Conservation (phyloP, 495 filamentous ascomycete genomes). For the Talaromyces nanjingensis region DNA sequence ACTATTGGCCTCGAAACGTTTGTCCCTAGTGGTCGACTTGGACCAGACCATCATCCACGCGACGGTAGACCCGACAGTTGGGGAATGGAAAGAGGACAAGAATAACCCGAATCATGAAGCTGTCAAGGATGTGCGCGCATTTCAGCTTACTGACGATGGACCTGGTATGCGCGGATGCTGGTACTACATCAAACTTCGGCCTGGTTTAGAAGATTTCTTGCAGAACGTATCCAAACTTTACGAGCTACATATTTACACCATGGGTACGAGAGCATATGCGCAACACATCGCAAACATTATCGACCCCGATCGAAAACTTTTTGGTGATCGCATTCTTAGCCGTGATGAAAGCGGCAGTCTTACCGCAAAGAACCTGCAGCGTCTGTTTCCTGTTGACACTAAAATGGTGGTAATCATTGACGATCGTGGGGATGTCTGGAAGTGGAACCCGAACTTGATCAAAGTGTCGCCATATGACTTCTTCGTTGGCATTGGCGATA, state of each 20-base stretch:
- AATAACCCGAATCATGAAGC: constrained; percentile 86
- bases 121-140: constrained; percentile 77
- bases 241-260: constrained; percentile 97
- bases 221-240: constrained; percentile 72
- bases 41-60: constrained; percentile 99
- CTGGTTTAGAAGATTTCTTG: constrained; percentile 78
- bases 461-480: constrained; percentile 95
- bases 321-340: constrained; percentile 90
- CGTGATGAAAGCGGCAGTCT: constrained; percentile 93
- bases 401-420: constrained; percentile 99
- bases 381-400: constrained; percentile 92
- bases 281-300: constrained; percentile 87
- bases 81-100: constrained; percentile 86
- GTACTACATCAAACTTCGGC: constrained; percentile 99
- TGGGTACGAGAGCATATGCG: constrained; percentile 95
- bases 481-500: constrained; percentile 96
- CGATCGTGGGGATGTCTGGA: constrained; percentile 96
- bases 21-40: constrained; percentile 92
- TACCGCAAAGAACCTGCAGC: constrained; percentile 79
- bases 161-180: constrained; percentile 66
- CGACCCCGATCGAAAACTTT: constrained; percentile 82
- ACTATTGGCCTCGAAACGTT: constrained; percentile 67
- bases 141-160: constrained; percentile 82
- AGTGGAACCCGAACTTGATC: constrained; percentile 87
- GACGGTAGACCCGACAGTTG: constrained; percentile 92